phyloP scores from a whole-genome alignment of 116 monocot genomes.

The Zostera marina region DNA sequence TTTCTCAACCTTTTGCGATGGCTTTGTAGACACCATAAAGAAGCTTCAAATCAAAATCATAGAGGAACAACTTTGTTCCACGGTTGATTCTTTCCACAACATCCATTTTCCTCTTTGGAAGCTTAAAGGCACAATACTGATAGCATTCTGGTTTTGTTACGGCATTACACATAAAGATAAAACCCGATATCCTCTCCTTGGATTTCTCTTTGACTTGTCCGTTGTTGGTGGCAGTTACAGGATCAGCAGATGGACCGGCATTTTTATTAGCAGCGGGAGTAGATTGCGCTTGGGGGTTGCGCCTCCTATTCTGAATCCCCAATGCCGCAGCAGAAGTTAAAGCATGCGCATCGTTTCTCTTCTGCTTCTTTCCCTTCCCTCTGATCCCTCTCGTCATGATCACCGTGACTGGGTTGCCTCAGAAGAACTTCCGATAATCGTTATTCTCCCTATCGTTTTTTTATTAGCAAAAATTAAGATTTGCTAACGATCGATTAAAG shows the following conservation, averaged over 20 bases:
- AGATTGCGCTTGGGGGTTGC: background rate
- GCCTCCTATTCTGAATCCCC: constrained; percentile 4
- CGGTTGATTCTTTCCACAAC: constrained; percentile 40
- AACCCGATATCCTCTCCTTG: constrained; percentile 38
- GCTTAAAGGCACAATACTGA: constrained; percentile 38
- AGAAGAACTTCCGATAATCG: constrained; percentile 3
- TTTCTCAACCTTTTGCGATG: constrained; percentile 30
- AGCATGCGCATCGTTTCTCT: background rate
- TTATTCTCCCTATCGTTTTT: background rate
- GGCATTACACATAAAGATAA: constrained; percentile 75
- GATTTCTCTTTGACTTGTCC: background rate
- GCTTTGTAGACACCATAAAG: constrained; percentile 65
- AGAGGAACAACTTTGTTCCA: constrained; percentile 56
- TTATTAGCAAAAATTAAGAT: background rate
- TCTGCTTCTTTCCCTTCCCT: background rate
- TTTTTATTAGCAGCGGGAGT: background rate
- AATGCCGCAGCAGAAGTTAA: too few species aligned
- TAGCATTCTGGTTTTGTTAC: constrained; percentile 75
- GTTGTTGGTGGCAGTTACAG: background rate
- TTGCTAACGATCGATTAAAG: background rate
- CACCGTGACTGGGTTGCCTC: background rate
- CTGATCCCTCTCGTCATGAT: background rate
- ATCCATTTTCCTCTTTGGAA: constrained; percentile 39
- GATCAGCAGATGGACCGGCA: background rate
- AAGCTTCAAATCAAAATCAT: constrained; percentile 63